A percentile compares a stretch with the other conserved stretches of the same genome.
phyloP scores from a whole-genome alignment of 495 filamentous ascomycete species.

The Penicillium crystallinum region DNA sequence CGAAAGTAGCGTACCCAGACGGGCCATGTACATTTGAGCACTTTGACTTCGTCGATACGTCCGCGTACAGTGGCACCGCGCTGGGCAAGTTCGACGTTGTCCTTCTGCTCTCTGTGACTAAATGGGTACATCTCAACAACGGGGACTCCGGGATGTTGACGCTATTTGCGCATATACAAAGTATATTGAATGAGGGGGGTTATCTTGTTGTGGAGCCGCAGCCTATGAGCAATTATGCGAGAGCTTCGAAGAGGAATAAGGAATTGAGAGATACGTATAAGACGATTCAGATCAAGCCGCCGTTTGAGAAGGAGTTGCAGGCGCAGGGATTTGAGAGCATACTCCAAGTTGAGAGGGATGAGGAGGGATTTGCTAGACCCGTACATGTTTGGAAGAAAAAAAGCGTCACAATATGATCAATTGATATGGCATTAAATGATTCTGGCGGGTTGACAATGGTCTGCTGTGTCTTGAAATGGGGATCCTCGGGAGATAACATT shows the following conservation, averaged over 20 bases:
- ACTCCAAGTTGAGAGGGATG: conserved; percentile 22
- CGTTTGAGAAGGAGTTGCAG: conserved; percentile 24
- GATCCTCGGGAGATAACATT: no score
- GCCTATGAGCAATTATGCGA: conserved; percentile 31
- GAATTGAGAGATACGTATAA: conserved; percentile 29
- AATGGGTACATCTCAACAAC: conserved; percentile 28
- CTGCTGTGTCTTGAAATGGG: no score
- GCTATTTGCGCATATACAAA: conserved; percentile 23
- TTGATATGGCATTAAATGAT: no score
- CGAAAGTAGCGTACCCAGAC: conserved; percentile 24
- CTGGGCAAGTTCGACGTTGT: conserved; percentile 28
- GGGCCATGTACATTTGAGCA: conserved; percentile 28
- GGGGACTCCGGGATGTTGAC: conserved; percentile 24
- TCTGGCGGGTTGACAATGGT: no score
- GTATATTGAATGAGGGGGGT: conserved; percentile 23
- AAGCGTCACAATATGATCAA: conserved; percentile 11
- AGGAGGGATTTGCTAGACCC: conserved; percentile 26
- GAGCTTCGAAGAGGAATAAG: conserved; percentile 26
- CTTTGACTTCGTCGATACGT: conserved; percentile 47
- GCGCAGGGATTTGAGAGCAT: conserved; percentile 25
- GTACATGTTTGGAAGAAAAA: conserved; percentile 28
- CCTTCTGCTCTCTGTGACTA: conserved; percentile 25
- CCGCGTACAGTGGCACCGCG: conserved; percentile 43
- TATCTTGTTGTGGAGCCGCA: conserved; percentile 28
- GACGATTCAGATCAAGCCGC: conserved; percentile 21